Evolutionary conservation across 331 rosid species (phyloP), one percentile per base, ranked within the genome.

Genomic region (Ulmus americana): DNA sequence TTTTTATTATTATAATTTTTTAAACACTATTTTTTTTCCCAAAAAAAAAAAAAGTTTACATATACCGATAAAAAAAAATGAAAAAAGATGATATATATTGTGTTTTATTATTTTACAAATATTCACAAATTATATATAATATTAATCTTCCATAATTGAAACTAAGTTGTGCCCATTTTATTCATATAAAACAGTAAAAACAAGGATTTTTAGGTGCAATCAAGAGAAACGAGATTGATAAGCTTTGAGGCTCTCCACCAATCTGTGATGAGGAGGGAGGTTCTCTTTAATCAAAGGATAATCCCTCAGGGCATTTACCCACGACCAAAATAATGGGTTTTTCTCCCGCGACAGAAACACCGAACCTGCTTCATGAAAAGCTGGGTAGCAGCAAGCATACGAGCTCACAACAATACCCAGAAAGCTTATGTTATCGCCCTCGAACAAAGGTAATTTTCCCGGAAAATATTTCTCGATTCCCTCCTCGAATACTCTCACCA

Each of bases 341-440:
- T 18, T 74, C 45, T 70, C 20, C 0, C 55, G 20, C 1, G 6
- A 16, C 4, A 70, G 18, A 13, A 61, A 38, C 53, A 58, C 61
- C 9, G 5, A 51, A 1, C 41, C 46, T 13, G 16, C 81, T 55
- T 80, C 80, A 3, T 65, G 44, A 54, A 59, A 41, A 0, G 80
- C 83, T 68, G 61, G 35, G 46, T 72, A 81, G 68, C 42, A 59
- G 64, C 77, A 68, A 10, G 45, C 52, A 53, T 39, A 11, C 2
- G 77, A 7, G 52, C 80, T 81, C 9, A 75, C 80, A 16, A 75
- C 73, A 42, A 80, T 73, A 8, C 75, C 85, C 5, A 77, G 61
- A 39, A 77, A 45, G 41, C 79, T 81, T 16, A 80, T 28, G 28
- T 60, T 64, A 41, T 70, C 54, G 0, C 71, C 71, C 39, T 56